Evolutionary conservation across 306 rosid genomes (phyloP).

Genomic region (Luffa acutangula): DNA sequence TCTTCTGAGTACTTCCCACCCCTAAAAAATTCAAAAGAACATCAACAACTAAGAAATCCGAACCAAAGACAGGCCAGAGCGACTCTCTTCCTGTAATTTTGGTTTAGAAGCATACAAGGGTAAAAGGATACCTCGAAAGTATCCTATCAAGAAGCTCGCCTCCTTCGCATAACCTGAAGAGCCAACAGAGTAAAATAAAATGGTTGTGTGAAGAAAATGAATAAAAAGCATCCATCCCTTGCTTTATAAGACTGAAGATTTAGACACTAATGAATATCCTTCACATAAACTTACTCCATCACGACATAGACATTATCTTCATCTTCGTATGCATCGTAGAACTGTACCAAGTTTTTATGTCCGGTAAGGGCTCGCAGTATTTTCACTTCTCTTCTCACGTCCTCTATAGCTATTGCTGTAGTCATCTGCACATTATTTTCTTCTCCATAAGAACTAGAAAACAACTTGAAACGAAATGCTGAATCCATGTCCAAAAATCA

Average conservation of each 20-base stretch:
- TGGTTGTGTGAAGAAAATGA: not conserved
- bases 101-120: not conserved
- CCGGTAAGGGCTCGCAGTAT: conserved; percentile 71
- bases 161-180: conserved; percentile 76
- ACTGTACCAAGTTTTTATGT: conserved; percentile 76
- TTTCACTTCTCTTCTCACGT: conserved; percentile 87
- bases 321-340: conserved; percentile 84
- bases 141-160: conserved; percentile 90
- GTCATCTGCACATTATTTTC: conserved; percentile 55
- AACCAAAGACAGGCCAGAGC: not conserved
- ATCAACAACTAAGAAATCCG: not conserved
- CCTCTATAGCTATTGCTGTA: conserved; percentile 85
- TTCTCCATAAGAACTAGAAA: not conserved
- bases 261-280: not conserved
- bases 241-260: not conserved
- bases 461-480: not conserved
- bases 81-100: not conserved
- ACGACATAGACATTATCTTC: conserved; percentile 68
- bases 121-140: conserved; percentile 67
- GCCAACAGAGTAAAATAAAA: conserved; percentile 14
- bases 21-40: conserved; percentile 29
- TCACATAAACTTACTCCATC: conserved; percentile 74
- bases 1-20: conserved; percentile 56
- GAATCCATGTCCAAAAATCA: not conserved
- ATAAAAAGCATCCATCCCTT: not conserved